Conservation (phyloP, 2,329 filamentous ascomycete species). For the Bipolaris oryzae region DNA sequence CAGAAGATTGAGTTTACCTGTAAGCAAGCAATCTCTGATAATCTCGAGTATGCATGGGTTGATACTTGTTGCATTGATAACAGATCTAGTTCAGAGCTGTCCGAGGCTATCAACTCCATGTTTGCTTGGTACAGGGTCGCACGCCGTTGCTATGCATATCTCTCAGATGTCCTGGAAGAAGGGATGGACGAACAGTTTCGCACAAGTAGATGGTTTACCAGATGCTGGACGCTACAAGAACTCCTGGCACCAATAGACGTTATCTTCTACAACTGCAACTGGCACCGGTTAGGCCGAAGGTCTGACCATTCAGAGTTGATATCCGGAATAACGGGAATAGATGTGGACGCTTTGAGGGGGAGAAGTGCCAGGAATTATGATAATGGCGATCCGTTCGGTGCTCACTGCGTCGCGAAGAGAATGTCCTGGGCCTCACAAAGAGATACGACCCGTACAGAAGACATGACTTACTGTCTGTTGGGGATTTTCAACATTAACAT, state of each 20-base stretch:
- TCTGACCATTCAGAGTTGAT: neutral
- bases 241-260: neutral
- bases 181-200: neutral
- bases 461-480: constrained; percentile 40
- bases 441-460: constrained; percentile 29
- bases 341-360: neutral
- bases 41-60: constrained; percentile 4
- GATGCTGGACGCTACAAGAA: constrained; percentile 6
- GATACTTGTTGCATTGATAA: constrained; percentile 18
- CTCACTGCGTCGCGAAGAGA: constrained; percentile 18
- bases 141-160: constrained; percentile 6
- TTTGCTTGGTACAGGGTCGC: constrained; percentile 9
- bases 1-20: neutral
- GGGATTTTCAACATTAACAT: constrained; percentile 41
- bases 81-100: constrained; percentile 8
- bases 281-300: neutral
- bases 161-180: neutral
- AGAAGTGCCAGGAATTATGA: too few species aligned
- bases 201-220: constrained; percentile 6
- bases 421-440: constrained; percentile 23
- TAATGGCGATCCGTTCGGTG: neutral
- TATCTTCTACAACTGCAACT: neutral
- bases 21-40: neutral
- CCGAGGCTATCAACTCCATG: constrained; percentile 12
- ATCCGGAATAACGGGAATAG: neutral